Conservation (phyloP, 2,329 filamentous ascomycete species). For the Penicillium sp. region DNA sequence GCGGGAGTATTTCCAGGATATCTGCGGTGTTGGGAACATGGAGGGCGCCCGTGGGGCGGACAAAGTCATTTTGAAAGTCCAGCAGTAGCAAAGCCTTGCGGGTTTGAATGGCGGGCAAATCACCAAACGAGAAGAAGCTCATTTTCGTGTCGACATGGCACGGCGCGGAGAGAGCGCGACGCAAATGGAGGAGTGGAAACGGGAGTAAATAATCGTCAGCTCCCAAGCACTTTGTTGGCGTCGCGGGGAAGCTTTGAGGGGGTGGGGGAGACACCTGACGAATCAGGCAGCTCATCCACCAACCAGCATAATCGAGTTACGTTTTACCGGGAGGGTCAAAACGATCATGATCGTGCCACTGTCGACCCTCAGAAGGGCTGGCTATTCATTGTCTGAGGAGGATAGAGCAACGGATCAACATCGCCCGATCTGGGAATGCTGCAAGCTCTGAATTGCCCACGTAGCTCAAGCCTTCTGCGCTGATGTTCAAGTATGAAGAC, state of each 20-base stretch:
- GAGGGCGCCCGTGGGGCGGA: slow-evolving; percentile 68
- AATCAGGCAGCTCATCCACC: neutral
- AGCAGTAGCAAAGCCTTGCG: slow-evolving; percentile 76
- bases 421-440: too few relatives aligned
- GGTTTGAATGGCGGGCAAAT: slow-evolving; percentile 57
- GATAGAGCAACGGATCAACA: too few relatives aligned
- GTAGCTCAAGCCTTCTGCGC: too few relatives aligned
- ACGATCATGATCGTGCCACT: too few relatives aligned
- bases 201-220: neutral
- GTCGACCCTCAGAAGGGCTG: too few relatives aligned
- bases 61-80: slow-evolving; percentile 90
- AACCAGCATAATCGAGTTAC: neutral
- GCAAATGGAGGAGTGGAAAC: neutral
- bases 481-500: too few relatives aligned
- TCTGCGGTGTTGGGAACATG: slow-evolving; percentile 65
- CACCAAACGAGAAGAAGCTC: slow-evolving; percentile 37
- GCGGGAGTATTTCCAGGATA: slow-evolving; percentile 68
- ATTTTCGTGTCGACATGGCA: slow-evolving; percentile 35
- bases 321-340: too few relatives aligned
- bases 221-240: neutral
- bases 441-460: too few relatives aligned
- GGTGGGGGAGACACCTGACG: slow-evolving; percentile 20
- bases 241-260: slow-evolving; percentile 3
- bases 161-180: neutral
- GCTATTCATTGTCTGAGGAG: too few relatives aligned